Evolutionary conservation across 1,284 basidiomycete species (phyloP), one percentile per base, ranked within the genome.

Genomic region (Cutaneotrichosporon sp.): DNA sequence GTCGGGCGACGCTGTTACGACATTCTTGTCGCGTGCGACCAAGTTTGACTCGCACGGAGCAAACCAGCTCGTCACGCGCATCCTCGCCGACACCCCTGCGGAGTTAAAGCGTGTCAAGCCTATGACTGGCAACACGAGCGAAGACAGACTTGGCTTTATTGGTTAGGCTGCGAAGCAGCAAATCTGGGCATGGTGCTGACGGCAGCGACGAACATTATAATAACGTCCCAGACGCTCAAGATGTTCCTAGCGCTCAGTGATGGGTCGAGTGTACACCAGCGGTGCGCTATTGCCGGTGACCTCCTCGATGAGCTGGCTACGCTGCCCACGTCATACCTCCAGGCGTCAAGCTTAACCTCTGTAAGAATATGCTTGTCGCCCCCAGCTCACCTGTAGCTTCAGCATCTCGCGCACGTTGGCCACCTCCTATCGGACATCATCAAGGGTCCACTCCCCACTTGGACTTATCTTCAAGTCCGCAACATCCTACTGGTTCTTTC

Each of bases 171-270:
- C n/a, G n/a, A n/a, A n/a, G n/a, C n/a, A n/a, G n/a, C n/a, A n/a
- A n/a, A n/a, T n/a, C n/a, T n/a, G n/a, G n/a, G n/a, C n/a, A n/a
- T n/a, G n/a, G n/a, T n/a, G 8, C 42, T 43, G 42, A 43, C 42
- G 8, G 5, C 42, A 43, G 42, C 42, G 26, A 31, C 26, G 5
- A 43, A 43, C 12, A 43, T 43, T 17, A 43, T 43, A 4, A 31
- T 43, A 17, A 43, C 42, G 27, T n/a, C n/a, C 4, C 42, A 43
- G 19, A 43, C 42, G 3, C 42, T 43, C 42, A 43, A 43, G 26
- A 43, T 43, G 42, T 14, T 43, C n/a, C 26, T 31, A 7, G 29
- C 42, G 4, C 26, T 27, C 14, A 12, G n/a, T 17, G 42, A 43
- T 27, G 26, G 29, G 11, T 43, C 42, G 27, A 43, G 42, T 12